A percentile compares a stretch with the other conserved stretches of the same genome.
Conservation (phyloP, 2,329 filamentous ascomycete species). For the Metarhizium anisopliae region DNA sequence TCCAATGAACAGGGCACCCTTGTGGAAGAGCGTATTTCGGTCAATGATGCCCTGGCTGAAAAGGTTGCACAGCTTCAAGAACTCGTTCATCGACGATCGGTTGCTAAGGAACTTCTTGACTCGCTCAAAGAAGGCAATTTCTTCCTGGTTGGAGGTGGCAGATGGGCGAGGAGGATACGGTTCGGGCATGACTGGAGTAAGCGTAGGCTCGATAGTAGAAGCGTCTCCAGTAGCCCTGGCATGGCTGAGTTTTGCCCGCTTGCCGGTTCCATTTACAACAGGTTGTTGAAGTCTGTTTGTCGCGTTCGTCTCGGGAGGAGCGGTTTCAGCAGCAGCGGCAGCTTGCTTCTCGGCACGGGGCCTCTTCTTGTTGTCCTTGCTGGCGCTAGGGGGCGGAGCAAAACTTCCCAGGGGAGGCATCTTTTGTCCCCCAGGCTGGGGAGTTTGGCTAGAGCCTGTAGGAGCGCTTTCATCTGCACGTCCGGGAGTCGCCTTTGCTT, state of each 20-base stretch:
- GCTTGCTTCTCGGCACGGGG: constrained; percentile 51
- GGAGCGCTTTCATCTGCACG: constrained; percentile 48
- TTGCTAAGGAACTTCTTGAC: constrained; percentile 96
- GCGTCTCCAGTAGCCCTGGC: constrained; percentile 51
- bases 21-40: constrained; percentile 70
- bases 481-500: constrained; percentile 40
- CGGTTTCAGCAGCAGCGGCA: constrained; percentile 37
- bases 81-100: constrained; percentile 87
- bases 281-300: constrained; percentile 23
- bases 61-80: constrained; percentile 92
- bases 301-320: constrained; percentile 33
- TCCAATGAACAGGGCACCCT: constrained; percentile 78
- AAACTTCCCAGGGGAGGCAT: constrained; percentile 95
- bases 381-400: constrained; percentile 69
- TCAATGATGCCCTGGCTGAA: constrained; percentile 92
- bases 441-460: constrained; percentile 41
- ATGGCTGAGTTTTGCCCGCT: constrained; percentile 70
- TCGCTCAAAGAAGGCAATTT: constrained; percentile 88
- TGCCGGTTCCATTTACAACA: constrained; percentile 29
- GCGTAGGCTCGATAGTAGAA: constrained; percentile 67
- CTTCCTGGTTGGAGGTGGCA: constrained; percentile 69
- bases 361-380: constrained; percentile 86
- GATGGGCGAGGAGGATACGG: constrained; percentile 71
- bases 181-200: constrained; percentile 81
- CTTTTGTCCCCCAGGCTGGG: constrained; percentile 56